phyloP scores from a whole-genome alignment of 495 filamentous ascomycete species.

The Podospora bellae-mahoneyi region DNA sequence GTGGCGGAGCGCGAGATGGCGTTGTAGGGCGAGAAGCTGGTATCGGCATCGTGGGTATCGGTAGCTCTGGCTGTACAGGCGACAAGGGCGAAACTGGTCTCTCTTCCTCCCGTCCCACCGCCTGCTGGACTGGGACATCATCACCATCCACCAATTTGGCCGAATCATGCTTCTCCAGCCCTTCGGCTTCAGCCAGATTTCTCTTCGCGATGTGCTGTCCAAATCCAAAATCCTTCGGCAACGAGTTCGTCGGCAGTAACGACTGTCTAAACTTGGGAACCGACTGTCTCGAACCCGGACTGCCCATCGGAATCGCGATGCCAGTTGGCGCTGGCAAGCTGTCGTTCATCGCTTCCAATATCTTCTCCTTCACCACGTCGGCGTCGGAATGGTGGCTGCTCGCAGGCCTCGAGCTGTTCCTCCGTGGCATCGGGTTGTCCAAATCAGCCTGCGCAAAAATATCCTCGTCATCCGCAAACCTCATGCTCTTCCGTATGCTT shows the following conservation, averaged over 20 bases:
- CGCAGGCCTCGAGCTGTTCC: constrained; percentile 28
- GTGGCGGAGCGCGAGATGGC: constrained; percentile 20
- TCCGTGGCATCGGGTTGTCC: constrained; percentile 18
- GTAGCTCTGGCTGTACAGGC: neutral
- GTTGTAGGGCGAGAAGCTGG: constrained; percentile 15
- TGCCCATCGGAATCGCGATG: constrained; percentile 19
- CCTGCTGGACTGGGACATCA: constrained; percentile 9
- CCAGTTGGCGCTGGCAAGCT: constrained; percentile 31
- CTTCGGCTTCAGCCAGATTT: constrained; percentile 14
- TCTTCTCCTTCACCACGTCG: constrained; percentile 35
- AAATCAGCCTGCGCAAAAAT: constrained; percentile 27
- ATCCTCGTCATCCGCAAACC: constrained; percentile 36
- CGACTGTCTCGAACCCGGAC: constrained; percentile 35
- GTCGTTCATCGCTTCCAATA: constrained; percentile 47
- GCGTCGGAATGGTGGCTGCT: constrained; percentile 32
- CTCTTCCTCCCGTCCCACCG: constrained; percentile 1
- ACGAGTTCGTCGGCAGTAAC: constrained; percentile 28
- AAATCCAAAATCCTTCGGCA: constrained; percentile 32
- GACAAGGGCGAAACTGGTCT: constrained; percentile 11
- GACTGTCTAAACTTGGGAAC: constrained; percentile 38
- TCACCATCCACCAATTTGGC: constrained; percentile 31
- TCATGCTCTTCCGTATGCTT: constrained; percentile 33
- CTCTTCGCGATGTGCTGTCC: constrained; percentile 28
- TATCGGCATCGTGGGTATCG: neutral
- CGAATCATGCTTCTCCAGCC: constrained; percentile 33